Evolutionary conservation across 176 grass and related monocot genomes (phyloP).

Genomic region (Oryza punctata): DNA sequence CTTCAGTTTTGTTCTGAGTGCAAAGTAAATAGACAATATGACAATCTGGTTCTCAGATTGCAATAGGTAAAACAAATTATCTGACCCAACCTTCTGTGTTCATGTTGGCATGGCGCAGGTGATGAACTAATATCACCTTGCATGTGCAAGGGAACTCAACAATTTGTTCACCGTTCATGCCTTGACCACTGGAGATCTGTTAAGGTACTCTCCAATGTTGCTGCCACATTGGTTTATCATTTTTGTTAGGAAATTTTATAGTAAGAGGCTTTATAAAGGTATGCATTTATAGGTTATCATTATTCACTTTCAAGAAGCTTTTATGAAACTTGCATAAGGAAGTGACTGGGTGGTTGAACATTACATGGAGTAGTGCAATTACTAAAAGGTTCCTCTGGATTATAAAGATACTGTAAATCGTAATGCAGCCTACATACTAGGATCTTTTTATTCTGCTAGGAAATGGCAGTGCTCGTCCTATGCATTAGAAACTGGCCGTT

Average conservation of each 20-base stretch:
- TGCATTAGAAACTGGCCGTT: background rate
- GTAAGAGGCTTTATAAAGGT: background rate
- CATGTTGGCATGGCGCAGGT: constrained; percentile 46
- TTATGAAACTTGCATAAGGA: constrained; percentile 23
- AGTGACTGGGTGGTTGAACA: background rate
- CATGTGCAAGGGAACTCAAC: constrained; percentile 98
- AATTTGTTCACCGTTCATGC: constrained; percentile 96
- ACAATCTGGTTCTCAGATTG: background rate
- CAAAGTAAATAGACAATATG: no score
- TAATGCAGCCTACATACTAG: background rate
- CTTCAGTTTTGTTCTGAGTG: background rate
- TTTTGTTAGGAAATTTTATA: background rate
- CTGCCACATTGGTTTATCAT: background rate
- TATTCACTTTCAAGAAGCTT: background rate
- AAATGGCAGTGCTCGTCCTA: constrained; percentile 13
- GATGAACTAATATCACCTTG: constrained; percentile 99
- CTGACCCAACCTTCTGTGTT: background rate
- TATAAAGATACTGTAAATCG: constrained; percentile 2
- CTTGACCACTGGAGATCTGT: constrained; percentile 99
- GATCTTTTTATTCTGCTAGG: constrained; percentile 10
- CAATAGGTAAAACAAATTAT: background rate
- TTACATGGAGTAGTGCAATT: constrained; percentile 19
- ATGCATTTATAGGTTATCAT: background rate
- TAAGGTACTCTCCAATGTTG: constrained; percentile 51
- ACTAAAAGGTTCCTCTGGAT: background rate